phyloP scores from a whole-genome alignment of 352 stramenopile species.

The Pseudoperonospora humuli region DNA sequence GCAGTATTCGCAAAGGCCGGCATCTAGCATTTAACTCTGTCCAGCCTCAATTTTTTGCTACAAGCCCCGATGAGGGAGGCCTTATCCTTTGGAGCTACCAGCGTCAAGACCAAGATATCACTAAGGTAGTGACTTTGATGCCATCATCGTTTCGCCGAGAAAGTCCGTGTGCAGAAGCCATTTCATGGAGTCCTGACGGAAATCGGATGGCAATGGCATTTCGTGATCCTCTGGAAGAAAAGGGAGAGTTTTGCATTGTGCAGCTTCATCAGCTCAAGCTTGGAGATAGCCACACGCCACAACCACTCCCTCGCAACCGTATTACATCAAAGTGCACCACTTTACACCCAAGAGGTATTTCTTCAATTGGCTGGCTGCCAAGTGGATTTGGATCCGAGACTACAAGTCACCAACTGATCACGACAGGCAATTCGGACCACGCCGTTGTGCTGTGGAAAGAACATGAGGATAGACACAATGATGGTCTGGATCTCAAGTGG shows the following conservation, averaged over 20 bases:
- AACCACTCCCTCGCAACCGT: conserved; percentile 44
- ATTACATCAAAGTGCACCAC: conserved; percentile 54
- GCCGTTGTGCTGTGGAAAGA: conserved; percentile 73
- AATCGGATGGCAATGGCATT: conserved; percentile 76
- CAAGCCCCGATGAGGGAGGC: conserved; percentile 67
- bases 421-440: conserved; percentile 61
- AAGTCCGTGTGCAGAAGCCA: conserved; percentile 55
- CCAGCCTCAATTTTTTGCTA: conserved; percentile 64
- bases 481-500: conserved; percentile 50
- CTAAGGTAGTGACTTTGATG: conserved; percentile 50
- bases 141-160: conserved; percentile 58
- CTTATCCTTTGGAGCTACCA: conserved; percentile 78
- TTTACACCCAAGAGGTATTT: conserved; percentile 56
- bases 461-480: conserved; percentile 23
- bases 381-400: conserved; percentile 34
- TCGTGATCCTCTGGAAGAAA: conserved; percentile 46
- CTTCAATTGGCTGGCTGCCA: conserved; percentile 61
- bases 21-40: conserved; percentile 74
- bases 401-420: conserved; percentile 52
- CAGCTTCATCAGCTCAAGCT: conserved; percentile 58
- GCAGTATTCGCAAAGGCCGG: conserved; percentile 55
- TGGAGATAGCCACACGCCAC: conserved; percentile 30
- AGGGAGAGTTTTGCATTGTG: conserved; percentile 73
- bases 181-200: conserved; percentile 68
- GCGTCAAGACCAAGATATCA: conserved; percentile 46